A percentile compares a stretch with the other conserved stretches of the same genome.
These are phyloP conservation scores for Pseudogymnoascus sp. DNA, from an alignment of 2,329 filamentous ascomycete genomes.

Conservation along the genomic window DNA sequence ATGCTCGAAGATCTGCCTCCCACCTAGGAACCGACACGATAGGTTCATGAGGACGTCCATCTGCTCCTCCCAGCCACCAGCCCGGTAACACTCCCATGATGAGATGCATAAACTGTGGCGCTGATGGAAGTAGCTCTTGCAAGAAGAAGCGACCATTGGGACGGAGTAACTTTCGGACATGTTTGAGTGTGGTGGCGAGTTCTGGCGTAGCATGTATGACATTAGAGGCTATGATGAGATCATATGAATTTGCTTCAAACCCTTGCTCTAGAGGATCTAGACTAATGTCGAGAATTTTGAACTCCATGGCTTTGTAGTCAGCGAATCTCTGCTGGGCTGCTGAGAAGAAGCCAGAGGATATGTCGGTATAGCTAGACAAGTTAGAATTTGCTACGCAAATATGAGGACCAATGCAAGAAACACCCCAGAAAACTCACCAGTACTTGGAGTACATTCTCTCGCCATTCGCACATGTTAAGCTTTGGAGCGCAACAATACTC, in stretches of 20 bases:
- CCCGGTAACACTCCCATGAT: slow-evolving; percentile 21
- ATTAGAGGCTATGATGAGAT: slow-evolving; percentile 22
- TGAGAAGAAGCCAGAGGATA: slow-evolving; percentile 26
- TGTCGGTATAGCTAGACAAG: slow-evolving; percentile 19
- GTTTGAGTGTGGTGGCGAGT: slow-evolving; percentile 15
- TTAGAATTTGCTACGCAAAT: not conserved
- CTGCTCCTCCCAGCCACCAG: slow-evolving; percentile 27
- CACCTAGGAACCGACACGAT: slow-evolving; percentile 22
- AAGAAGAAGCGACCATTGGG: slow-evolving; percentile 16
- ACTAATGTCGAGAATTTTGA: slow-evolving; percentile 28
- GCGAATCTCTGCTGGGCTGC: slow-evolving; percentile 27
- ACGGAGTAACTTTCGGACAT: slow-evolving; percentile 17
- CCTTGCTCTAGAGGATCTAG: slow-evolving; percentile 27
- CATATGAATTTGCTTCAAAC: slow-evolving; percentile 25
- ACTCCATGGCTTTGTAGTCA: slow-evolving; percentile 24
- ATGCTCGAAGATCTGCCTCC: slow-evolving; percentile 21
- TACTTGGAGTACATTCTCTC: slow-evolving; percentile 13
- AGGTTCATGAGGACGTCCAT: slow-evolving; percentile 21
- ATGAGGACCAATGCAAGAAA: not conserved
- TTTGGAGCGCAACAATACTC: slow-evolving; percentile 14
- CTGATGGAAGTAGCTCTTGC: not conserved
- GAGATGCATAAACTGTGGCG: not conserved
- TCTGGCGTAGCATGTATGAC: slow-evolving; percentile 22
- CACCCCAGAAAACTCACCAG: not conserved
- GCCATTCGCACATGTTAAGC: slow-evolving; percentile 5